Evolutionary conservation across 192 early-diverging fungal genomes (phyloP).

Genomic region (Haplosporangium gracile): DNA sequence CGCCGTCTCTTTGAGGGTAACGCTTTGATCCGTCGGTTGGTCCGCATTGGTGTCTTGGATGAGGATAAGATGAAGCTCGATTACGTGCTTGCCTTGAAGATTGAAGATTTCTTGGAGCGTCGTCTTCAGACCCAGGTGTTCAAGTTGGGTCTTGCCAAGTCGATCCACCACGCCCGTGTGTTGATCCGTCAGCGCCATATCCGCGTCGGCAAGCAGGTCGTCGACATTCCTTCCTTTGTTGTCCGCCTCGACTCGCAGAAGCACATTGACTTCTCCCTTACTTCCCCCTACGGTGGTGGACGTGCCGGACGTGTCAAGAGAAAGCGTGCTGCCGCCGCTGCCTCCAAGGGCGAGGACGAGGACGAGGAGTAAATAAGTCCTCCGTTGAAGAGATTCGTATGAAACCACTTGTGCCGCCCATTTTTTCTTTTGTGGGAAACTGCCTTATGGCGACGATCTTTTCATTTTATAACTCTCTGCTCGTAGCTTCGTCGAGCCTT

Average conservation of each 20-base stretch:
- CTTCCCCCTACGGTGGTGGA: conserved; percentile 96
- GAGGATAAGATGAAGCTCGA: conserved; percentile 98
- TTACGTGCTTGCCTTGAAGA: conserved; percentile 96
- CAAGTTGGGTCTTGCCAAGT: conserved; percentile 96
- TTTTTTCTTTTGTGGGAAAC: background rate
- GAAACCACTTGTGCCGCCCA: too few species aligned
- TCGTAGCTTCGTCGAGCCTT: conserved; percentile 26
- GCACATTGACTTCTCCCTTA: conserved; percentile 78
- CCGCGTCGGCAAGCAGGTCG: conserved; percentile 96
- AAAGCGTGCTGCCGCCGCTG: conserved; percentile 87
- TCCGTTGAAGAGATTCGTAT: too few species aligned
- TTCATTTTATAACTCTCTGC: background rate
- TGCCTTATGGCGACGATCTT: background rate
- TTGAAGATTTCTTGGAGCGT: conserved; percentile 98
- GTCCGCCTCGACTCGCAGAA: conserved; percentile 79
- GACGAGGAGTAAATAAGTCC: conserved; percentile 60
- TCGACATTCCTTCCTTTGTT: conserved; percentile 95
- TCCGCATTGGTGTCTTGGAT: conserved; percentile 97
- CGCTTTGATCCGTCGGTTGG: conserved; percentile 97
- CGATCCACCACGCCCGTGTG: conserved; percentile 98
- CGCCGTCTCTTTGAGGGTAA: conserved; percentile 99
- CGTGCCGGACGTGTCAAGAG: conserved; percentile 97
- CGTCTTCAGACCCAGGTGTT: conserved; percentile 99
- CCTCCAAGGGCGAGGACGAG: conserved; percentile 66
- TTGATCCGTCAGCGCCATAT: conserved; percentile 98